Conservation (phyloP, 495 filamentous ascomycete genomes). For the Trichoderma reesei region DNA sequence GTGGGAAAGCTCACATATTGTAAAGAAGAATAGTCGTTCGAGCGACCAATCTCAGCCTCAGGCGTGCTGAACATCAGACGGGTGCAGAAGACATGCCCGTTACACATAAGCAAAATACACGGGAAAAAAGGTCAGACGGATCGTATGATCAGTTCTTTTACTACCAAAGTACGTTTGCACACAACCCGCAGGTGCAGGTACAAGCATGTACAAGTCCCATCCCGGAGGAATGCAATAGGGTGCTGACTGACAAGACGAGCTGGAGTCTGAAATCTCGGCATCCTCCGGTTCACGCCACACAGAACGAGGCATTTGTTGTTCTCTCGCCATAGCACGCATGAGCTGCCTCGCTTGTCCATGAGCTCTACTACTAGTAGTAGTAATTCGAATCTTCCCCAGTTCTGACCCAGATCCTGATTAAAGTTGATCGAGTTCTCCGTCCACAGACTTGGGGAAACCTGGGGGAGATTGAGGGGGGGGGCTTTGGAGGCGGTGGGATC, state of each 20-base stretch:
- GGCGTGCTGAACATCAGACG: too few relatives aligned
- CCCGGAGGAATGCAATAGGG: not conserved
- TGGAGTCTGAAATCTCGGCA: not conserved
- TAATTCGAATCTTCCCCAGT: not conserved
- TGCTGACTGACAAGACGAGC: not conserved
- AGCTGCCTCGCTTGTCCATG: not conserved
- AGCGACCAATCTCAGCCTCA: too few relatives aligned
- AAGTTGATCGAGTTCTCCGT: not conserved
- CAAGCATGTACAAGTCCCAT: too few relatives aligned
- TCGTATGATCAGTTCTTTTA: too few relatives aligned
- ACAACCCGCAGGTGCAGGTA: too few relatives aligned
- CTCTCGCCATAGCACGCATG: not conserved
- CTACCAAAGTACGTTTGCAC: too few relatives aligned
- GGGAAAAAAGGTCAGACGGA: too few relatives aligned
- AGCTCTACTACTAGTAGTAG: not conserved
- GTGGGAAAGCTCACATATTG: too few relatives aligned
- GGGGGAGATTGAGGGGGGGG: not conserved
- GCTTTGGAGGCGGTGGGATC: not conserved
- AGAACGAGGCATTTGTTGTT: not conserved
- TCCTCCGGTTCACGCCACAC: not conserved
- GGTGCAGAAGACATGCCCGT: too few relatives aligned
- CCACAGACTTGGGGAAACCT: conserved; percentile 1
- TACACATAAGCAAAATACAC: too few relatives aligned
- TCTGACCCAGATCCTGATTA: not conserved
- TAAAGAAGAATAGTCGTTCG: too few relatives aligned